Base-by-base conservation (phyloP, 1,284 basidiomycete species). In the Ceratobasidium sp. region DNA sequence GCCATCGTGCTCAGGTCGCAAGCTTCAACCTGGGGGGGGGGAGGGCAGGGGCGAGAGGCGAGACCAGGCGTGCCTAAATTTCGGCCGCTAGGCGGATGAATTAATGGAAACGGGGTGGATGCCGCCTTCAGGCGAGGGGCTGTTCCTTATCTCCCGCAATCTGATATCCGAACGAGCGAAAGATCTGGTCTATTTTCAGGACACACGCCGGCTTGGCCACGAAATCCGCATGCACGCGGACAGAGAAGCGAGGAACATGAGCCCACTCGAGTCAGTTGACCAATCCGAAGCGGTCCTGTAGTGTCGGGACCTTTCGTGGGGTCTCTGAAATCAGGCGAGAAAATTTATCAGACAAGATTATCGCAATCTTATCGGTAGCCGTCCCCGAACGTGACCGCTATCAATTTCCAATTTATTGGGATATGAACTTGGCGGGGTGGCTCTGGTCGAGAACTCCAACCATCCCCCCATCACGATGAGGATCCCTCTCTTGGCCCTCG, bases 1-100 rank as follows among this genome's bases (percentile, higher is more conserved):
- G 87, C 85, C 90, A 92, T 92, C 75, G 79, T 79, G 79, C 70
- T 17, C 71, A 74, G 59, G 73, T 77, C 73, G 57, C 51, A 59
- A 56, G 52, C 29, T 44, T 25, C 32, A 78, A 74, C 19, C n/a
- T 44, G 4, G 59, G 77, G 22, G 56, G 76, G 74, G 77, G 77
- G 65, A 59, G 76, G 75, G 68, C 76, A 76, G 66, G 74, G 78
- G 77, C 57, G 74, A 66, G 51, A 66, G 62, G 52, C 49, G 77
- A 69, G 77, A 78, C 25, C 59, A 46, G 22, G 59, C 19, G 19
- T 25, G 59, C 59, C 59, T 62, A 62, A 62, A 62, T 62, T 62
- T 62, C 59, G 59, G 59, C 59, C 34, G 59, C 19, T 19, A 13
- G 29, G 17, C 34, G 59, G 59, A 37, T 59, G 59, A 40, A 54